Base-by-base conservation (phyloP, 768 basidiomycete genomes). In the Lyophyllum decastes region DNA sequence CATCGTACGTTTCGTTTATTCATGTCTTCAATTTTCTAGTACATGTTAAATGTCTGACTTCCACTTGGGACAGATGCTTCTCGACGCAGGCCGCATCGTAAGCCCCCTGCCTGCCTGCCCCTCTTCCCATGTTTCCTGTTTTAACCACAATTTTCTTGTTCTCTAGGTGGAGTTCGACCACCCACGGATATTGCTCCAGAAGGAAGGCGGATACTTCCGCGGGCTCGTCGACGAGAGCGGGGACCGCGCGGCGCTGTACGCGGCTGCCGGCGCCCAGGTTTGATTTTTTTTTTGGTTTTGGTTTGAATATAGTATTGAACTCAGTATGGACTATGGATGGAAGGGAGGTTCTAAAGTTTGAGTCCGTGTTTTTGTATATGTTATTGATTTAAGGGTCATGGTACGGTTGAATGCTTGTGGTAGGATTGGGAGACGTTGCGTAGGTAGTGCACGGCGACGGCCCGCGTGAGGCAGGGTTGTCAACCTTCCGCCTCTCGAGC, bases 141-240 rank as follows among this genome's bases (percentile, higher is more conserved):
- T 2, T 41, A 17, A 41, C 40, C 7, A 10, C 9, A 19, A 4
- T 41, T 16, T n/a, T 19, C n/a, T 41, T 41, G 35, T 38, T 21
- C 8, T 26, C 22, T 19, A 85, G 70, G 74, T 81, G 40, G 86
- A 88, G 62, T 87, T 80, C 57, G 86, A 84, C 59, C 64, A 77
- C 9, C 87, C 87, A 1, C 61, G 64, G 19, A 58, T 70, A 8
- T 73, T 91, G 44, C 74, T 90, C 41, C 71, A 70, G 48, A 83
- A 83, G 47, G 71, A 83, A 52, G 72, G 72, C n/a, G 82, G 86
- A 5, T 69, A 72, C 55, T 71, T 87, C 46, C 77, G 81, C 49
- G 68, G 81, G 4, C 68, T 88, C 46, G 84, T 88, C 0, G 81
- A 87, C 43, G 80, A 81, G 58, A 85, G 82, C 54, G 78, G 75